Evolutionary conservation across 2,329 filamentous ascomycete genomes (phyloP).

Genomic region (Pyrenophora teres): DNA sequence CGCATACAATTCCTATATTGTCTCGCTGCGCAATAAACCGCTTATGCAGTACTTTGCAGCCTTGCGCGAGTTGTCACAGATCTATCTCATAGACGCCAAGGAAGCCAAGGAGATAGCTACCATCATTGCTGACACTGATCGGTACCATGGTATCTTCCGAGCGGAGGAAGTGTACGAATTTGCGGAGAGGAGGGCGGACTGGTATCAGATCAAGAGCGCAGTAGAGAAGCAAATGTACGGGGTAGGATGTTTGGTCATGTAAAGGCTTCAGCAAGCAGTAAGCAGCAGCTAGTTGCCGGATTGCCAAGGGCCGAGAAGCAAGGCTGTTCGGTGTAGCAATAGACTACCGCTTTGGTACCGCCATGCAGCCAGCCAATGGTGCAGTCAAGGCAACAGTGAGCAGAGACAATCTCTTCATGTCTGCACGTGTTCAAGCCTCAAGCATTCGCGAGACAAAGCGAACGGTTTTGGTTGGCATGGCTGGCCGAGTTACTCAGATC

Average conservation of each 20-base stretch:
- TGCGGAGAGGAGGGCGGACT: constrained; percentile 89
- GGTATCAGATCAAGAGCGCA: constrained; percentile 85
- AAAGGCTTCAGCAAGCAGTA: constrained; percentile 17
- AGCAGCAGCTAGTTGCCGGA: constrained; percentile 1
- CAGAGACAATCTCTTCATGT: neutral
- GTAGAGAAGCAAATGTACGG: constrained; percentile 98
- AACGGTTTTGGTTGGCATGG: neutral
- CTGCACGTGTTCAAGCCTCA: neutral
- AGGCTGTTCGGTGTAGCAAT: constrained; percentile 13
- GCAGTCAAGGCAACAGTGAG: constrained; percentile 11
- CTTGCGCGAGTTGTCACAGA: constrained; percentile 88
- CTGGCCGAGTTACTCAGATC: neutral
- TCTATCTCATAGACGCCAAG: constrained; percentile 85
- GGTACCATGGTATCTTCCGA: constrained; percentile 89
- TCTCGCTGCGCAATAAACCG: constrained; percentile 79
- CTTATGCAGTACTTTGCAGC: constrained; percentile 89
- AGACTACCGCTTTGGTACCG: constrained; percentile 21
- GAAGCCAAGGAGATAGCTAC: constrained; percentile 94
- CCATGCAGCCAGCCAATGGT: constrained; percentile 13
- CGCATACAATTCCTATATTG: constrained; percentile 84
- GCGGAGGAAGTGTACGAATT: constrained; percentile 98
- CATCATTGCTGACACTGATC: constrained; percentile 88
- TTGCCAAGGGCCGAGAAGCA: constrained; percentile 1
- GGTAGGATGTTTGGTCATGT: constrained; percentile 87
- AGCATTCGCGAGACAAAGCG: neutral